These are phyloP conservation scores for Dothideomycetidae sp. DNA, from an alignment of 2,329 filamentous ascomycete species.

Conservation along the genomic window DNA sequence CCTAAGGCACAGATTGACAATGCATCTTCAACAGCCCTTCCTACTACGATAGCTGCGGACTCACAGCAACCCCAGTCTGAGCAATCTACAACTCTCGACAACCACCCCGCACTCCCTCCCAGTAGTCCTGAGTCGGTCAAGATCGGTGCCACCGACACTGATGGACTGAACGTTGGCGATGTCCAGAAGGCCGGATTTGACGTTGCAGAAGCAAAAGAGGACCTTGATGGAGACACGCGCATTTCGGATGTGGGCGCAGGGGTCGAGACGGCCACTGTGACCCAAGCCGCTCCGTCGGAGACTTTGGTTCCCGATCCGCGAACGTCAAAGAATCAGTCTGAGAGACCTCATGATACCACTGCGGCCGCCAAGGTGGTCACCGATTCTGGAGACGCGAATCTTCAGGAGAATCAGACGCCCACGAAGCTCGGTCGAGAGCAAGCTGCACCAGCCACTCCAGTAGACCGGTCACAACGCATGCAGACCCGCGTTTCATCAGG, in stretches of 20 bases:
- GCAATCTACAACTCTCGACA: background rate
- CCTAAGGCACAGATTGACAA: no score
- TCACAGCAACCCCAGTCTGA: background rate
- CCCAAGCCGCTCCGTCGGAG: no score
- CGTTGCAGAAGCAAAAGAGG: constrained; percentile 23
- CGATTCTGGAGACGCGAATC: no score
- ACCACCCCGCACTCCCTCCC: background rate
- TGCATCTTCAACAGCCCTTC: no score
- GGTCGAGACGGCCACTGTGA: no score
- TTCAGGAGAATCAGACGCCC: background rate
- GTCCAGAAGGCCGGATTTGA: constrained; percentile 10
- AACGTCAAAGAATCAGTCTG: no score
- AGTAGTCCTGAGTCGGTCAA: background rate
- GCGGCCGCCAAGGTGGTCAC: background rate
- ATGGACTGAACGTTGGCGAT: background rate
- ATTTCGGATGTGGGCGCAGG: background rate
- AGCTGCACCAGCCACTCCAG: constrained; percentile 9
- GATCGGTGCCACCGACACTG: background rate
- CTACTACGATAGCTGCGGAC: no score
- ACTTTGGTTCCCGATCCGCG: no score
- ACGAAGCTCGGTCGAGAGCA: constrained; percentile 21
- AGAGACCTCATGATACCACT: no score
- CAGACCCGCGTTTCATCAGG: constrained; percentile 57
- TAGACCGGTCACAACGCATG: constrained; percentile 35
- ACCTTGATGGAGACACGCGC: constrained; percentile 25